Evolutionary conservation across 176 grass and related monocot species (phyloP), one percentile per base, ranked within the genome.

Genomic region (Rhipidocladum racemiflorum): DNA sequence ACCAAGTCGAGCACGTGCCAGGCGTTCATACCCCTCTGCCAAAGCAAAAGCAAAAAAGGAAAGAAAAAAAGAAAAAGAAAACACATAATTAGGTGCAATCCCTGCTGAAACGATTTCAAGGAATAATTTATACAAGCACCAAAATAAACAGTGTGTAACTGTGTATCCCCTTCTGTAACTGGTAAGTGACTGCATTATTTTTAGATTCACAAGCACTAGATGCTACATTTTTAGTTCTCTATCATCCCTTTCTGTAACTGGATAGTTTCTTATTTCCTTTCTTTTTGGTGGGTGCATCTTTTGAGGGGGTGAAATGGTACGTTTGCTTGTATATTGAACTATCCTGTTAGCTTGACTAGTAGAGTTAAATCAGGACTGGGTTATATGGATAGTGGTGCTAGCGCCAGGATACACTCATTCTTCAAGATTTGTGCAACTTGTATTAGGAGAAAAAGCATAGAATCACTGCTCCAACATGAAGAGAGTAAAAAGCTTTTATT

Each of bases 21-120:
- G 84, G 20, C 79, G 86, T 75, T 99, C 92, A 85, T 95, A 99
- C 70, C 95, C 95, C 72, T 91, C 95, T 98, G 88, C 61, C 86
- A 62, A 79, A 50, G 61, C 74, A 36, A 45, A 82, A 35, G n/a
- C n/a, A n/a, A 53, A 61, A 32, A 6, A 36, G 3, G 32, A 32
- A 32, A 32, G 32, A 36, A 35, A 35, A 36, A 40, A 40, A 40
- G 8, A 40, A 35, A 53, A 62, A 32, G 8, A 16, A 70, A 38
- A 69, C 11, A 60, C n/a, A 66, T 70, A 79, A 21, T 82, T 45
- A 79, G 15, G 39, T 9, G 39, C 14, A 76, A 38, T 57, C 74
- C 28, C 46, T 34, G 27, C 16, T 34, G 25, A 76, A 35, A 70
- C 32, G 55, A 48, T 76, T 63, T 50, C 30, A 18, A 45, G 32